Percentiles rank a stretch among this genome's conserved stretches.
These are phyloP conservation scores for Nicotiana benthamiana DNA, from an alignment of 257 asterid species.

Conservation along the genomic window DNA sequence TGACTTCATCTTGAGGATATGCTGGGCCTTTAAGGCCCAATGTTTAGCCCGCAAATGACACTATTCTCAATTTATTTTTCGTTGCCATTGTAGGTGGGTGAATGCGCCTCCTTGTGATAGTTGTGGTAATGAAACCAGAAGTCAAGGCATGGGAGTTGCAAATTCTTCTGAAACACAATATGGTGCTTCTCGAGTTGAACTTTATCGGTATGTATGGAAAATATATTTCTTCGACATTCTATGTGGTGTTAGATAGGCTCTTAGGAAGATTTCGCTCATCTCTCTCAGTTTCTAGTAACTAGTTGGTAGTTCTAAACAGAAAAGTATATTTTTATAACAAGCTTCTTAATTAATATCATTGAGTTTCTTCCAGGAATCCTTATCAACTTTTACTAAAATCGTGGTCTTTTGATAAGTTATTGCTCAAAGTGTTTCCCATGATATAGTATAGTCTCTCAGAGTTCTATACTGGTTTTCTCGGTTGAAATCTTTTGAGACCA, in stretches of 20 bases:
- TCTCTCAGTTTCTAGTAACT: neutral
- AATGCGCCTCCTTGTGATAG: constrained; percentile 84
- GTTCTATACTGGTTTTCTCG: neutral
- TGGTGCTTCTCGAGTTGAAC: constrained; percentile 84
- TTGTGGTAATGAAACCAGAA: constrained; percentile 57
- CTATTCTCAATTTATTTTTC: neutral
- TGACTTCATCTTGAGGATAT: neutral
- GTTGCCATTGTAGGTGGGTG: constrained; percentile 62
- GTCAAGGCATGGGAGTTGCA: constrained; percentile 71
- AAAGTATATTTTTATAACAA: neutral
- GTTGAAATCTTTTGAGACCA: neutral
- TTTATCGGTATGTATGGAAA: constrained; percentile 45
- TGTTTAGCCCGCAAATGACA: neutral
- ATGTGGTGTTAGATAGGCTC: neutral
- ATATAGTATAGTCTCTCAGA: neutral
- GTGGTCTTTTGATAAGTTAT: neutral
- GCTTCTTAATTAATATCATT: neutral
- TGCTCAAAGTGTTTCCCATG: neutral
- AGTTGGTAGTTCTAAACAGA: neutral
- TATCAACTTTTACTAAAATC: neutral
- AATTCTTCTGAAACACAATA: constrained; percentile 51
- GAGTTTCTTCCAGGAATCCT: constrained; percentile 2
- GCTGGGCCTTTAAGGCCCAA: neutral
- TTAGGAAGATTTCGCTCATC: neutral
- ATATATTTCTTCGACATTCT: neutral